A percentile compares a stretch with the other conserved stretches of the same genome.
Conservation (phyloP, 306 rosid genomes). For the Gleditsia sinensis region DNA sequence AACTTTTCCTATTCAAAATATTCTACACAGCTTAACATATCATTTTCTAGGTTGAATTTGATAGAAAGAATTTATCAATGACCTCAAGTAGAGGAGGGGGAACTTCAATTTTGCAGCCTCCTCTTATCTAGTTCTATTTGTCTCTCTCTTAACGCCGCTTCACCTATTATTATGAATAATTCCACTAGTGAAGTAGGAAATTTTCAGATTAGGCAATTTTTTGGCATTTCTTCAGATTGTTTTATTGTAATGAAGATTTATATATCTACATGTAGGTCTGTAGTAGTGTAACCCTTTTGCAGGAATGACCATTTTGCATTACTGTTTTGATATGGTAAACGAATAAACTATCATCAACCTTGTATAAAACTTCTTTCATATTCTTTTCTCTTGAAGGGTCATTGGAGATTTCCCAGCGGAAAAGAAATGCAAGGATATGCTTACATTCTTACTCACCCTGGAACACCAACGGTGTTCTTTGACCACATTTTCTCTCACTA, state of each 20-base stretch:
- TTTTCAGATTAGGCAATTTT: slow-evolving; percentile 5
- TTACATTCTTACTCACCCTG: slow-evolving; percentile 97
- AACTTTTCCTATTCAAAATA: slow-evolving; percentile 12
- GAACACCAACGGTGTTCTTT: slow-evolving; percentile 86
- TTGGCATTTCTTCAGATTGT: neutral
- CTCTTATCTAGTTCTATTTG: neutral
- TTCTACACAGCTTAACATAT: neutral
- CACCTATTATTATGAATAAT: slow-evolving; percentile 3
- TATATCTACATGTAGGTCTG: neutral
- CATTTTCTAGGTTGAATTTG: slow-evolving; percentile 1
- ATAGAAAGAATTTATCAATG: slow-evolving; percentile 14
- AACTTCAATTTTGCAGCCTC: neutral
- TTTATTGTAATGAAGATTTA: neutral
- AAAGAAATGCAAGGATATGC: slow-evolving; percentile 99
- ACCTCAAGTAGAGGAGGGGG: neutral
- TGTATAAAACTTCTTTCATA: slow-evolving; percentile 3
- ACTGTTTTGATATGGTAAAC: slow-evolving; percentile 4
- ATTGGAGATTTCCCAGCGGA: slow-evolving; percentile 91
- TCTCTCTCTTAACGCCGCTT: neutral
- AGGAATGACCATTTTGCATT: neutral
- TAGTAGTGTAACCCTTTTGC: neutral
- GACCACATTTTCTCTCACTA: slow-evolving; percentile 86
- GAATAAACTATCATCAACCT: neutral
- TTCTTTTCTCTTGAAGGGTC: slow-evolving; percentile 70
- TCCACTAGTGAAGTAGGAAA: neutral